These are phyloP conservation scores for Rhizomucor miehei DNA, from an alignment of 371 early-diverging fungal genomes.

Conservation along the genomic window DNA sequence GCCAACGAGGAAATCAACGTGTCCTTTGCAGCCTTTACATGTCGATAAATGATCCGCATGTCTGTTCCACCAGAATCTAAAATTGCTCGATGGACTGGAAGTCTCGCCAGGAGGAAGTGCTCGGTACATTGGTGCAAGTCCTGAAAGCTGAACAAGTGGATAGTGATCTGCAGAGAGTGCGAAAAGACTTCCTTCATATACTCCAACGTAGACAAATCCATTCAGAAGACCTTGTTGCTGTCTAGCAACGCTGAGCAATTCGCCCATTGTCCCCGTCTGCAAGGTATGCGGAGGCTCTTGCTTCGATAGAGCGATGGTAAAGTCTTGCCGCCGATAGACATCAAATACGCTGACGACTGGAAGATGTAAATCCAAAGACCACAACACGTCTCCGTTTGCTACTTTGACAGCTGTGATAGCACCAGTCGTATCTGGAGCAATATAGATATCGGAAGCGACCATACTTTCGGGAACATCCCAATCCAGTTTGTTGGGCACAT, in stretches of 20 bases:
- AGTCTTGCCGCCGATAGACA: constrained; percentile 35
- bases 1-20: constrained; percentile 33
- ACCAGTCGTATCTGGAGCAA: constrained; percentile 36
- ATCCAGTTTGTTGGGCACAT: constrained; percentile 40
- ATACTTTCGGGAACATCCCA: constrained; percentile 27
- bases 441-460: constrained; percentile 30
- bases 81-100: not conserved
- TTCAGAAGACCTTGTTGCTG: constrained; percentile 10
- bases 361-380: constrained; percentile 28
- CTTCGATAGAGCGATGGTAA: constrained; percentile 26
- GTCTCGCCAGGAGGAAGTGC: constrained; percentile 32
- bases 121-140: constrained; percentile 38
- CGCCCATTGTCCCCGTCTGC: constrained; percentile 26
- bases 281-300: constrained; percentile 31
- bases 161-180: constrained; percentile 57
- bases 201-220: constrained; percentile 49
- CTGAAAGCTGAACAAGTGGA: constrained; percentile 50
- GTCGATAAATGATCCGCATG: constrained; percentile 8
- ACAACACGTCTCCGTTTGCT: constrained; percentile 19
- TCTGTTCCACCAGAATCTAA: too few relatives aligned
- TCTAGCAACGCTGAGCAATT: constrained; percentile 14
- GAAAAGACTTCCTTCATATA: constrained; percentile 54
- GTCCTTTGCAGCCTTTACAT: constrained; percentile 37
- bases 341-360: constrained; percentile 43
- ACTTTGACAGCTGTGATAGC: constrained; percentile 36